Conservation (phyloP, 2,329 filamentous ascomycete species). For the Apiospora rasikravindrae region DNA sequence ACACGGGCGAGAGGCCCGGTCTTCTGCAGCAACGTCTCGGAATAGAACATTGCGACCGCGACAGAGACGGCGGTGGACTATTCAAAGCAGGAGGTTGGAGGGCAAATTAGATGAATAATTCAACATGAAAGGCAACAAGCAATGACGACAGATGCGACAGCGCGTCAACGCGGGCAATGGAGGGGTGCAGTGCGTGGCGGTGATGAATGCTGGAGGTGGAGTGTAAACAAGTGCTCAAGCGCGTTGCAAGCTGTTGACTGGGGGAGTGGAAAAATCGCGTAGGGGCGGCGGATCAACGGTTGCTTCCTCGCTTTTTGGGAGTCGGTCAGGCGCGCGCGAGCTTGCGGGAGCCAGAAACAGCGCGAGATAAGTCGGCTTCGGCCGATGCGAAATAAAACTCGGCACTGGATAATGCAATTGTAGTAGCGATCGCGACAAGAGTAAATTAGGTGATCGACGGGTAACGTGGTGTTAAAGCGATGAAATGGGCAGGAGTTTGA, state of each 20-base stretch:
- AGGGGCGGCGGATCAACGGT: constrained; percentile 15
- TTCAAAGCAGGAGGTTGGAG: not conserved
- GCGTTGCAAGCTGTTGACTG: constrained; percentile 18
- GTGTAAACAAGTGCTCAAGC: constrained; percentile 18
- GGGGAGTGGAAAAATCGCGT: constrained; percentile 19
- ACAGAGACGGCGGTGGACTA: constrained; percentile 29
- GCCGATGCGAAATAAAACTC: not conserved
- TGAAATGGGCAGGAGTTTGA: constrained; percentile 7
- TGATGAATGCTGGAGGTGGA: constrained; percentile 11
- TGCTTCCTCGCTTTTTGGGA: not conserved
- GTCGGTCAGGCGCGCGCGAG: constrained; percentile 10
- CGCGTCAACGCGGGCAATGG: constrained; percentile 17
- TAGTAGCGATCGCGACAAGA: constrained; percentile 3
- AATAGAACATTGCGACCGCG: constrained; percentile 85
- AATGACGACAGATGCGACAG: constrained; percentile 17
- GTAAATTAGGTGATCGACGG: constrained; percentile 1
- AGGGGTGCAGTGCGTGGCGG: constrained; percentile 16
- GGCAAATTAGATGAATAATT: not conserved
- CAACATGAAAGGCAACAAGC: constrained; percentile 25
- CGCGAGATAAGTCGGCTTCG: not conserved
- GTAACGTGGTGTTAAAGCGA: constrained; percentile 1
- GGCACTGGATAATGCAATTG: constrained; percentile 14
- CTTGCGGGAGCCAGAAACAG: not conserved
- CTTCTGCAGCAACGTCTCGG: constrained; percentile 93
- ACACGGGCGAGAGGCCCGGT: constrained; percentile 95